A percentile compares a stretch with the other conserved stretches of the same genome.
These are phyloP conservation scores for Coemansia sp. DNA, from an alignment of 192 early-diverging fungal species.

Conservation along the genomic window DNA sequence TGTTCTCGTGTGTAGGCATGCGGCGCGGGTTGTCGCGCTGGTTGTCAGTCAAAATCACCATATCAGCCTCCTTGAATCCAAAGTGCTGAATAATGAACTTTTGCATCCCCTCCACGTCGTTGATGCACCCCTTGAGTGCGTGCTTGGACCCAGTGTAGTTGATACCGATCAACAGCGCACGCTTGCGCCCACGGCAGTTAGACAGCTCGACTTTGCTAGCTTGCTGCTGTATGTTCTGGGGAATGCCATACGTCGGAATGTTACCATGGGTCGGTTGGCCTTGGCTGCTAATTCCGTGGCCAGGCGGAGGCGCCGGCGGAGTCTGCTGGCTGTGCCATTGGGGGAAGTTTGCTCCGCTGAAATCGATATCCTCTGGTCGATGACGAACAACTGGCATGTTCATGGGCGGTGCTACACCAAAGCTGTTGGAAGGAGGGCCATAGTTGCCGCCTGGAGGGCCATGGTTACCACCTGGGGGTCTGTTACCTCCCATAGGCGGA, in stretches of 20 bases:
- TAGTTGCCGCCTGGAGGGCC: slow-evolving; percentile 19
- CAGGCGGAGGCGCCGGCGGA: slow-evolving; percentile 16
- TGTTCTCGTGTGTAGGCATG: slow-evolving; percentile 74
- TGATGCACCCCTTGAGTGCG: slow-evolving; percentile 76
- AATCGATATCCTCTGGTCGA: slow-evolving; percentile 49
- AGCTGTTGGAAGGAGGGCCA: slow-evolving; percentile 7
- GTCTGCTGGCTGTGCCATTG: slow-evolving; percentile 25
- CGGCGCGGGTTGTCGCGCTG: slow-evolving; percentile 61
- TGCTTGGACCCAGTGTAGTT: slow-evolving; percentile 75
- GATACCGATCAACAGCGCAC: slow-evolving; percentile 88
- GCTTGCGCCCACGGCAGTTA: slow-evolving; percentile 64
- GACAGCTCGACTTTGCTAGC: slow-evolving; percentile 48
- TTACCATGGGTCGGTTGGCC: slow-evolving; percentile 33
- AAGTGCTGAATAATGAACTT: slow-evolving; percentile 65
- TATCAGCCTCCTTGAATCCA: slow-evolving; percentile 66
- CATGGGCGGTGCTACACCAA: slow-evolving; percentile 24
- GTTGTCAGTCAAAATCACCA: slow-evolving; percentile 78
- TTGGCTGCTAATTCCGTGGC: slow-evolving; percentile 17
- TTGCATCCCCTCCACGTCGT: slow-evolving; percentile 80
- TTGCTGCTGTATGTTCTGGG: slow-evolving; percentile 51
- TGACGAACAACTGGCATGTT: slow-evolving; percentile 46
- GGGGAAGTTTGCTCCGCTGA: slow-evolving; percentile 46
- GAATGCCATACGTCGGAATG: slow-evolving; percentile 51
- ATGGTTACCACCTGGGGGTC: slow-evolving; percentile 1
- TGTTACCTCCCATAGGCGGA: background rate